Evolutionary conservation across 2,329 filamentous ascomycete genomes (phyloP).

Genomic region (Lomentospora prolificans): DNA sequence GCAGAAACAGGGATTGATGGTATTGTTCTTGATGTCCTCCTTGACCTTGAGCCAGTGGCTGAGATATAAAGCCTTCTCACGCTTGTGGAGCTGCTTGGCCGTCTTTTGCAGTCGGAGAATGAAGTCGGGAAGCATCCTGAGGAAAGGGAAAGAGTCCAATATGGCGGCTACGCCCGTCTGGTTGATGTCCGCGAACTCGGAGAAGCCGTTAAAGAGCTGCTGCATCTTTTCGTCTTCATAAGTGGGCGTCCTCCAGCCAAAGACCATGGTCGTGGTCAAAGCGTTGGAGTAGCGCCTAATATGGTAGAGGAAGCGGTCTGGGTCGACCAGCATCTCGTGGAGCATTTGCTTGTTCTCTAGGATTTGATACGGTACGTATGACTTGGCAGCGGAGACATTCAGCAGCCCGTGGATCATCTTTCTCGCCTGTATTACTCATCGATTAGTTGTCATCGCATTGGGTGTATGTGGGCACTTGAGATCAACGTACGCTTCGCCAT

Average conservation of each 20-base stretch:
- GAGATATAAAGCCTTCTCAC: conserved; percentile 11
- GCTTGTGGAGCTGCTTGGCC: conserved; percentile 24
- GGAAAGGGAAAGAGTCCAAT: conserved; percentile 34
- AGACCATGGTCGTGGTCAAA: conserved; percentile 40
- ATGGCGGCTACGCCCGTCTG: conserved; percentile 30
- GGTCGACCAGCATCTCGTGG: conserved; percentile 21
- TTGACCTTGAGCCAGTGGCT: conserved; percentile 13
- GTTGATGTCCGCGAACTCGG: conserved; percentile 30
- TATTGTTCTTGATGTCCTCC: conserved; percentile 10
- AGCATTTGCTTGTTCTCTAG: conserved; percentile 39
- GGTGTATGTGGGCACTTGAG: background rate
- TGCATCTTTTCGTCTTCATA: conserved; percentile 32
- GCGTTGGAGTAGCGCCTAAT: conserved; percentile 39
- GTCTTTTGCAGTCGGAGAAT: conserved; percentile 14
- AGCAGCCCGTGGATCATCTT: conserved; percentile 27
- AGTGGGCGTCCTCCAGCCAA: conserved; percentile 32
- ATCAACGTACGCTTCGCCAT: conserved; percentile 4
- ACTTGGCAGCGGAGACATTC: conserved; percentile 24
- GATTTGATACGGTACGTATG: conserved; percentile 26
- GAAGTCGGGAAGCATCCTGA: conserved; percentile 16
- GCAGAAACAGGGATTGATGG: conserved; percentile 15
- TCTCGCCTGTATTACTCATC: conserved; percentile 4
- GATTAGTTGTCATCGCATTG: background rate
- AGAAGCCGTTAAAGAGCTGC: conserved; percentile 32
- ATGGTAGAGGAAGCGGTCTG: conserved; percentile 31